Conservation (phyloP, 2,329 filamentous ascomycete species). For the Penicillium capsulatum region DNA sequence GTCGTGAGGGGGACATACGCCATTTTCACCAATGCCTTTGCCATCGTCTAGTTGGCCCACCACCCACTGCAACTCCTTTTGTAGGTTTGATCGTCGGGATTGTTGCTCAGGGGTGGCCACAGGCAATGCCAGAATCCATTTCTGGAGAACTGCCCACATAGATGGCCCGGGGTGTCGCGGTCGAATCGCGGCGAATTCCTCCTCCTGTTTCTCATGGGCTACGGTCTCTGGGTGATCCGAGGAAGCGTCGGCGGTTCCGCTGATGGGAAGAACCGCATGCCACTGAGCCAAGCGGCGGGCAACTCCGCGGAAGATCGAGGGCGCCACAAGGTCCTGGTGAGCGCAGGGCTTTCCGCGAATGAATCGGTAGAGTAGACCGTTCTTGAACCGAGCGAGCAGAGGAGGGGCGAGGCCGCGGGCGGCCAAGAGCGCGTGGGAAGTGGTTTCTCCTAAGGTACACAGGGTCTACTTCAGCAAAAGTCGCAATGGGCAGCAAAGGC, state of each 20-base stretch:
- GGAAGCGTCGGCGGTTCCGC: slow-evolving; percentile 38
- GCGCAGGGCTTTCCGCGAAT: slow-evolving; percentile 76
- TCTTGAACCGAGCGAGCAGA: slow-evolving; percentile 86
- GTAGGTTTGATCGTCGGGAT: slow-evolving; percentile 62
- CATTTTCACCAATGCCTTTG: slow-evolving; percentile 69
- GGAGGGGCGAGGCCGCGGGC: slow-evolving; percentile 76
- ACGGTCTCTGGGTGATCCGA: slow-evolving; percentile 16
- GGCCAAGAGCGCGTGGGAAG: slow-evolving; percentile 79
- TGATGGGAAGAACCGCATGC: slow-evolving; percentile 69
- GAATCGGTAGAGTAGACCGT: slow-evolving; percentile 92
- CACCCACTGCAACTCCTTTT: slow-evolving; percentile 68
- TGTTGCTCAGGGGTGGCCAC: slow-evolving; percentile 65
- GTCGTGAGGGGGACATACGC: slow-evolving; percentile 48
- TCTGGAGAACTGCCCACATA: slow-evolving; percentile 91
- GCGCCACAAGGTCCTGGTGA: slow-evolving; percentile 72
- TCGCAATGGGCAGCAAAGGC: slow-evolving; percentile 31
- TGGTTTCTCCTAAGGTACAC: slow-evolving; percentile 52
- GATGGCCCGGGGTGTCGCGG: slow-evolving; percentile 67
- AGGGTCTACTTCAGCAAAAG: slow-evolving; percentile 32
- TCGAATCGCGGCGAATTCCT: slow-evolving; percentile 18
- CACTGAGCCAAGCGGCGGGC: slow-evolving; percentile 83
- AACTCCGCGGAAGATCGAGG: slow-evolving; percentile 74
- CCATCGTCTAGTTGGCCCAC: slow-evolving; percentile 69
- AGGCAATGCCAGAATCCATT: slow-evolving; percentile 87
- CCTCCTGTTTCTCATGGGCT: slow-evolving; percentile 13